Conservation (phyloP, 495 filamentous ascomycete genomes). For the Penicillium pulvis region DNA sequence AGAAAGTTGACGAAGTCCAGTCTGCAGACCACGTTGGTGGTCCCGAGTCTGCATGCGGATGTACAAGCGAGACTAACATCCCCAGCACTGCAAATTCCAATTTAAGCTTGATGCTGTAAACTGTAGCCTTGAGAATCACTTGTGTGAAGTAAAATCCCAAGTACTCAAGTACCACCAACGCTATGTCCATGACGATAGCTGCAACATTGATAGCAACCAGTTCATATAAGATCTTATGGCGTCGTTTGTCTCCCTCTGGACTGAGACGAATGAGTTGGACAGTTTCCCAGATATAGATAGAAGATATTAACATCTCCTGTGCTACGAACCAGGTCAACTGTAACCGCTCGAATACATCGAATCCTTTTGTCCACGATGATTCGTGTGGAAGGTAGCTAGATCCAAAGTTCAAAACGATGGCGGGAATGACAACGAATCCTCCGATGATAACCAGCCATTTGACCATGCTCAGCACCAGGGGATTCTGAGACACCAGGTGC, state of each 20-base stretch:
- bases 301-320: constrained; percentile 53
- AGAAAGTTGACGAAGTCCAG: constrained; percentile 9
- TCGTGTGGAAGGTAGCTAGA: constrained; percentile 15
- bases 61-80: constrained; percentile 25
- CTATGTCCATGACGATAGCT: constrained; percentile 46
- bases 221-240: constrained; percentile 40
- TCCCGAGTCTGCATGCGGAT: constrained; percentile 23
- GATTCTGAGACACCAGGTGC: constrained; percentile 46
- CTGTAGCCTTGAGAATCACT: constrained; percentile 46
- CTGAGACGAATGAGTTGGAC: constrained; percentile 34
- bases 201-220: constrained; percentile 47
- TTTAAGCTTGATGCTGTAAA: constrained; percentile 59
- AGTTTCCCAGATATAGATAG: constrained; percentile 50
- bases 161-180: constrained; percentile 50
- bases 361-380: constrained; percentile 42
- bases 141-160: constrained; percentile 48
- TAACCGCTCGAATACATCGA: constrained; percentile 48
- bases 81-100: constrained; percentile 56
- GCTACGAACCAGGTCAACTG: constrained; percentile 53
- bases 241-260: constrained; percentile 30
- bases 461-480: constrained; percentile 37
- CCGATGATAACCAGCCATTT: constrained; percentile 44
- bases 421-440: constrained; percentile 46
- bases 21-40: constrained; percentile 10
- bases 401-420: constrained; percentile 47